Evolutionary conservation across 345 rosid genomes (phyloP).

Genomic region (sweet orange (Citrus sinensis)): DNA sequence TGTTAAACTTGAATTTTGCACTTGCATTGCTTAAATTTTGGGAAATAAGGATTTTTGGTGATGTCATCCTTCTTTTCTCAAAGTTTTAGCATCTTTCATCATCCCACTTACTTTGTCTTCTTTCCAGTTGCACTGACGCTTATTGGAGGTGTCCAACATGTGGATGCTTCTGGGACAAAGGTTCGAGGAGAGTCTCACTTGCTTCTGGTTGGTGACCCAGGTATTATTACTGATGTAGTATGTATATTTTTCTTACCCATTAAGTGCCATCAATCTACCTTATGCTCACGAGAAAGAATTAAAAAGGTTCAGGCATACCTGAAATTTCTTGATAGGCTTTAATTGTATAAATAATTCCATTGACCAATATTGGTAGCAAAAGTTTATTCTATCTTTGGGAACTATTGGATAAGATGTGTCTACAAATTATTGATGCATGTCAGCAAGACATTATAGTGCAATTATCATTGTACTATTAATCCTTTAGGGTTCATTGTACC

Average conservation of each 20-base stretch:
- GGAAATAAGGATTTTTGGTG: neutral
- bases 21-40: neutral
- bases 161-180: constrained; percentile 93
- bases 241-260: neutral
- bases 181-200: constrained; percentile 95
- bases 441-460: neutral
- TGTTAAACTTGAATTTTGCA: constrained; percentile 1
- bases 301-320: neutral
- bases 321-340: neutral
- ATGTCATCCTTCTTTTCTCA: neutral
- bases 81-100: neutral
- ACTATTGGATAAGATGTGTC: neutral
- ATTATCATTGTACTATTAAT: neutral
- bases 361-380: neutral
- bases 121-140: constrained; percentile 80
- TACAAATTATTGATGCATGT: neutral
- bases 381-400: neutral
- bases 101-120: neutral
- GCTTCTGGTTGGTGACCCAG: constrained; percentile 98
- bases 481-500: neutral
- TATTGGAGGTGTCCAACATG: constrained; percentile 95
- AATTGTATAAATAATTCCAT: neutral
- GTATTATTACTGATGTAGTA: constrained; percentile 23
- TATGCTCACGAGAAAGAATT: neutral
- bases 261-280: neutral